Evolutionary conservation across 495 filamentous ascomycete species (phyloP), one percentile per base, ranked within the genome.

Genomic region (Copromyces sp.): DNA sequence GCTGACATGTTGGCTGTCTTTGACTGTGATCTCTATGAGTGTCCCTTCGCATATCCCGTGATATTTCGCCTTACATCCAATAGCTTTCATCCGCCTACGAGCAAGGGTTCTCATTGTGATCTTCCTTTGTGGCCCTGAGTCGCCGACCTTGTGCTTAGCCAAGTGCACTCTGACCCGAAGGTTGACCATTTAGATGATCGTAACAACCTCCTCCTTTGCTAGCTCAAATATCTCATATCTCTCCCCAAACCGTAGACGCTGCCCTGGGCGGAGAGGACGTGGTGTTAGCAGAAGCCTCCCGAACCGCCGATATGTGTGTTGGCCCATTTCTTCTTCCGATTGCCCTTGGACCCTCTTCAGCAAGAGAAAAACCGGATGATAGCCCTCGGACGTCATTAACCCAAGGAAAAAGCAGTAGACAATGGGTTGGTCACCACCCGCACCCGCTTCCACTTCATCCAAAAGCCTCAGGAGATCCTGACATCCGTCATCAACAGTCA

Each of bases 1-100:
- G 0, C 7, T 17, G 0, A 3, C 2, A 44, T 44, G 17, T 8
- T n/a, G 16, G 1, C 17, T n/a, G 0, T n/a, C 7, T 0, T n/a
- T 45, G 0, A 45, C 2, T 1, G 42, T 8, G n/a, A 2, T 0
- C 7, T n/a, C n/a, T 17, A n/a, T 44, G 42, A n/a, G 17, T 44
- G 6, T 17, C 17, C 0, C 2, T 44, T 8, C 42, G 16, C 6
- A 6, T 44, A 17, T 9, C 17, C 42, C 42, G 16, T 44, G 2
- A n/a, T n/a, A 9, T n/a, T 6, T 0, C 0, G n/a, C 42, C 17
- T 45, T 45, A 9, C 7, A 45, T 45, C 42, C 2, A 45, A 45
- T 3, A n/a, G 17, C 7, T n/a, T n/a, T n/a, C n/a, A n/a, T n/a
- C n/a, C n/a, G n/a, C n/a, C n/a, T n/a, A n/a, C n/a, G n/a, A n/a